These are phyloP conservation scores for Nitzschia palea DNA, from an alignment of 108 stramenopile genomes.

Conservation along the genomic window DNA sequence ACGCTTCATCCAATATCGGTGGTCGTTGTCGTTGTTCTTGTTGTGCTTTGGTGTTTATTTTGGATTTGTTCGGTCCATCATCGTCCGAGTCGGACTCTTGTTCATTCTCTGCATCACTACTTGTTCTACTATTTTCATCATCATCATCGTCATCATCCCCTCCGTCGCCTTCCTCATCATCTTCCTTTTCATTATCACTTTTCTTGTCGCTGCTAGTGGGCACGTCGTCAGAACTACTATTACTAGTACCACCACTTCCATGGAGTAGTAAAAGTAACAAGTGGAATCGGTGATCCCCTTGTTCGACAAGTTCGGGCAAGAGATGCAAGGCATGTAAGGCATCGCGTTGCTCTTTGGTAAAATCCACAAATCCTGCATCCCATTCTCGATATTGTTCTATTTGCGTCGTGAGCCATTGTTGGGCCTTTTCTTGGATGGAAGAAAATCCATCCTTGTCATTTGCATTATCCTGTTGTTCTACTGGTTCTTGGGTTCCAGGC, in stretches of 20 bases:
- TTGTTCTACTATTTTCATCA: neutral
- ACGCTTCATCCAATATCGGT: no score
- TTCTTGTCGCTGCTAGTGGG: neutral
- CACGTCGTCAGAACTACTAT: neutral
- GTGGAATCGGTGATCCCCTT: neutral
- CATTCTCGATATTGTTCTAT: neutral
- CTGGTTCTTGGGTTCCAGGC: neutral
- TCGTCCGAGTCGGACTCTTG: neutral
- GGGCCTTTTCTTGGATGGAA: neutral
- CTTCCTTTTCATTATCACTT: neutral
- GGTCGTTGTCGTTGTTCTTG: no score
- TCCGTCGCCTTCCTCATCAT: neutral
- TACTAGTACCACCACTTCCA: neutral
- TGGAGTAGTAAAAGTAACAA: neutral
- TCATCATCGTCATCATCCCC: neutral
- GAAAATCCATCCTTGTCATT: neutral
- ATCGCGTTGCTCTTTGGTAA: neutral
- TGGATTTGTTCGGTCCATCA: neutral
- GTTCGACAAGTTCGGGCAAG: neutral
- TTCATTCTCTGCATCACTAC: no score
- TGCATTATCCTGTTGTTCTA: neutral
- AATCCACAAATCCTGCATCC: slow-evolving; percentile 3
- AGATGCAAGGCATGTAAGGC: neutral
- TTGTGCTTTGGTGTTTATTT: neutral
- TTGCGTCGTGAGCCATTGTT: neutral